Evolutionary conservation across 163 green algal genomes (phyloP).

Genomic region (Chlorella variabilis): DNA sequence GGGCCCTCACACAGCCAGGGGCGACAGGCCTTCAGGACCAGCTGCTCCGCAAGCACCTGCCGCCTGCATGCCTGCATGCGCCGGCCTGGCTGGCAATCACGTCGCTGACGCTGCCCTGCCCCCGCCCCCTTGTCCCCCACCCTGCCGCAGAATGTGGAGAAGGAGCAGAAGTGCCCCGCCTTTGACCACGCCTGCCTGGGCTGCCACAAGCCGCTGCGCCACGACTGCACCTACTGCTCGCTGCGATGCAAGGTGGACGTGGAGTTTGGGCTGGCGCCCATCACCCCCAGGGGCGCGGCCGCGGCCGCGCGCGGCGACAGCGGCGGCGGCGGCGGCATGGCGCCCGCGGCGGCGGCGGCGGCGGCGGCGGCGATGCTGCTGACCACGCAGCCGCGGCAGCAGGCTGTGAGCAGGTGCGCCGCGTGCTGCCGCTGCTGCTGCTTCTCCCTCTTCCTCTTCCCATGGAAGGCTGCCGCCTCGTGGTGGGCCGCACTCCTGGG

Average conservation of each 20-base stretch:
- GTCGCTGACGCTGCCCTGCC: background rate
- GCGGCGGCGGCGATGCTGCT: conserved; percentile 1
- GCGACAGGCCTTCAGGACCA: too few species aligned
- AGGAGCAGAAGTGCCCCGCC: conserved; percentile 42
- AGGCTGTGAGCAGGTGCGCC: conserved; percentile 21
- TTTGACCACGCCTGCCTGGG: conserved; percentile 40
- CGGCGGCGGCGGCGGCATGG: background rate
- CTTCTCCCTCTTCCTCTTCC: too few species aligned
- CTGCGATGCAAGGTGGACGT: conserved; percentile 50
- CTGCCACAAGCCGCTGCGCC: conserved; percentile 44
- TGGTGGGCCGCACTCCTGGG: too few species aligned
- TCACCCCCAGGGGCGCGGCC: conserved; percentile 15
- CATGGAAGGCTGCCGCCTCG: too few species aligned
- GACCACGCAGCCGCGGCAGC: background rate
- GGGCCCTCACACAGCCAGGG: too few species aligned
- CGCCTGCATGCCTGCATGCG: too few species aligned
- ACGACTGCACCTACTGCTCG: conserved; percentile 53
- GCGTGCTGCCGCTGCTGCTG: background rate
- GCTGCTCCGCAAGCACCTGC: too few species aligned
- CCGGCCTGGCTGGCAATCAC: too few species aligned
- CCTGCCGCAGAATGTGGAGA: conserved; percentile 32
- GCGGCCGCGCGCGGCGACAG: background rate
- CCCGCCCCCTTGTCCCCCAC: too few species aligned
- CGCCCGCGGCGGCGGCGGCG: background rate
- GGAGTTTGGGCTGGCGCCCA: conserved; percentile 30